Evolutionary conservation across 1,139 yeast species (phyloP), one percentile per base, ranked within the genome.

Genomic region (Debaryomycetaceae sp.): DNA sequence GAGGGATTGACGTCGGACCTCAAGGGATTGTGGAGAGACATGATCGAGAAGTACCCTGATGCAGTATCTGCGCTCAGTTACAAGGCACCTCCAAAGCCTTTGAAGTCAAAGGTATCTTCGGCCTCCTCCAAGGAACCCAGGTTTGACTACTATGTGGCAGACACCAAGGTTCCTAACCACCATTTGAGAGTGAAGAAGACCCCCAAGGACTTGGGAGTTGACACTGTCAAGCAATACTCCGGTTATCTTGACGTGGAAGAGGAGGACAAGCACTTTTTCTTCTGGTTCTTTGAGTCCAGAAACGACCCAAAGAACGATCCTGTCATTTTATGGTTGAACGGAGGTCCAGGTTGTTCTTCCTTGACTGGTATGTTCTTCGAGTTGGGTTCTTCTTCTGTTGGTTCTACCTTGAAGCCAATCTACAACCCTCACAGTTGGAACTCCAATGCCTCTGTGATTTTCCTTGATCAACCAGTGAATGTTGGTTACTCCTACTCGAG

Each of bases 401-500:
- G 76, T 51, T 59, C 75, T 26, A 75, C 83, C 43, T 67, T 85
- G 52, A 78, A 81, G 56, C 94, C 95, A 22, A 77, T 81, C 41
- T 70, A 69, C 64, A 88, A 88, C 67, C 91, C 91, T 34, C 68
- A 78, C 65, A 78, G 95, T 9, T 89, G 96, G 96, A 89, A 88
- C 65, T 71, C 78, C 50, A 88, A 88, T 56, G 96, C 97, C 17
- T 79, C 92, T 14, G 92, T 89, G 32, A 87, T 91, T 57, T 91
- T 87, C 73, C 76, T 91, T 55, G 98, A 91, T 64, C 97, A 89
- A 66, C 98, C 98, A 2, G 95, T 89, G 40, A 87, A 88, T 47
- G 95, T 87, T 38, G 96, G 95, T 15, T 86, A 80, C 60, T 84
- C 94, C 2, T 83, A 82, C 59, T 77, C 86, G 30, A 71, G 75